A percentile compares a stretch with the other conserved stretches of the same genome.
phyloP scores from a whole-genome alignment of 164 flowering plant genomes.

The Vitis rotundifolia region DNA sequence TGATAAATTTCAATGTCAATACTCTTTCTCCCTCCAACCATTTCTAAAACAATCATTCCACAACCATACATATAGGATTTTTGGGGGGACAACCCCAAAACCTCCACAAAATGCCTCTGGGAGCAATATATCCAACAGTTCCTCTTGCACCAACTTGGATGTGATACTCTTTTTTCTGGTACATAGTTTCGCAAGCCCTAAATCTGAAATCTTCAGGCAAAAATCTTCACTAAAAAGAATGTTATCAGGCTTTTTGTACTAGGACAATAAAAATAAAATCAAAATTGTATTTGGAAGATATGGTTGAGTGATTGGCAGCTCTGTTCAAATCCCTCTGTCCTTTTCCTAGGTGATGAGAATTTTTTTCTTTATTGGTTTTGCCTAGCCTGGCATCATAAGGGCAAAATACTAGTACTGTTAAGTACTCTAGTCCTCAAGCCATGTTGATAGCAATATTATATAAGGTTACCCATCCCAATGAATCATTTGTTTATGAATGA shows the following conservation, averaged over 20 bases:
- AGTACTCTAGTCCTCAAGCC: constrained; percentile 43
- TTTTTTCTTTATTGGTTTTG: too few relatives aligned
- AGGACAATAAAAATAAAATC: constrained; percentile 20
- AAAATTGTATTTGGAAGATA: too few relatives aligned
- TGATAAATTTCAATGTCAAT: constrained; percentile 1
- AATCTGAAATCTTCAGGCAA: constrained; percentile 39
- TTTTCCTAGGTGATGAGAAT: constrained; percentile 28
- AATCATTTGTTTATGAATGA: background rate
- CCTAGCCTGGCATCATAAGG: too few relatives aligned
- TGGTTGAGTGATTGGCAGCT: too few relatives aligned
- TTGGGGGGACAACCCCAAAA: constrained; percentile 36
- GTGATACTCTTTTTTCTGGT: constrained; percentile 23
- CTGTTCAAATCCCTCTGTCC: background rate
- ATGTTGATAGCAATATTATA: constrained; percentile 32
- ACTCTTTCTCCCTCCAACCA: constrained; percentile 42
- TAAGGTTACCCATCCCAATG: constrained; percentile 25
- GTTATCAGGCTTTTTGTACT: constrained; percentile 44
- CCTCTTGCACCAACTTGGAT: constrained; percentile 41
- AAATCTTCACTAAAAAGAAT: constrained; percentile 37
- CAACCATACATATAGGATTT: constrained; percentile 50
- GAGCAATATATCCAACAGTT: constrained; percentile 43
- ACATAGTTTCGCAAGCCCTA: constrained; percentile 38
- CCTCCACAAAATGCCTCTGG: constrained; percentile 28
- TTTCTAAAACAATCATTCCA: constrained; percentile 49
- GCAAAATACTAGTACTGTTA: background rate